Evolutionary conservation across 192 early-diverging fungal genomes (phyloP).

Genomic region (Coemansia sp.): DNA sequence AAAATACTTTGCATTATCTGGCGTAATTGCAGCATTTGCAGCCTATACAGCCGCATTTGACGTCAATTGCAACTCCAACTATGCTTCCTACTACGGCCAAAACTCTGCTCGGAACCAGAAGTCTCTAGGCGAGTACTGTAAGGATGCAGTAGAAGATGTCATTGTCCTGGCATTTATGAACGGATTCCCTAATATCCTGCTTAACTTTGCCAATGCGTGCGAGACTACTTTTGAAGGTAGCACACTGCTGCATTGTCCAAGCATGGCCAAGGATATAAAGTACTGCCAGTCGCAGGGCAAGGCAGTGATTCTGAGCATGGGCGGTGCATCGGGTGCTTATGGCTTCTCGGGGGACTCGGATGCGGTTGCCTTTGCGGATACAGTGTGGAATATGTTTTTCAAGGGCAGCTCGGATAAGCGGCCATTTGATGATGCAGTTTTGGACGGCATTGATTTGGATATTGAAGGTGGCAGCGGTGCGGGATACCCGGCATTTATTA

Average conservation of each 20-base stretch:
- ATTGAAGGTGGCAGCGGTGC: conserved; percentile 51
- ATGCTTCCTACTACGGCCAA: conserved; percentile 52
- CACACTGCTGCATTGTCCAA: conserved; percentile 57
- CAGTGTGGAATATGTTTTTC: conserved; percentile 60
- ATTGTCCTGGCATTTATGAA: conserved; percentile 64
- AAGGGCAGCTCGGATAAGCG: conserved; percentile 57
- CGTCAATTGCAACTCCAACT: conserved; percentile 46
- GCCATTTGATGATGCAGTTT: conserved; percentile 58
- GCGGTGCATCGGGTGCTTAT: conserved; percentile 62
- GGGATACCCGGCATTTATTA: conserved; percentile 55
- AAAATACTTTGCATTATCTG: background rate
- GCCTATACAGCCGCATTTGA: conserved; percentile 26
- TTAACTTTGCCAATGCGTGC: conserved; percentile 66
- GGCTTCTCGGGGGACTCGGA: conserved; percentile 52
- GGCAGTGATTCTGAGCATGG: conserved; percentile 61
- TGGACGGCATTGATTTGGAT: conserved; percentile 66
- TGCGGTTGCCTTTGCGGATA: conserved; percentile 54
- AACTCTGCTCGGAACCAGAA: conserved; percentile 52
- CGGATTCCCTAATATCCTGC: conserved; percentile 54
- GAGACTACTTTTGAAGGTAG: conserved; percentile 58
- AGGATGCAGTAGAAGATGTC: conserved; percentile 59
- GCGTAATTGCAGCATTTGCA: background rate
- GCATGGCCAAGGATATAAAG: conserved; percentile 61
- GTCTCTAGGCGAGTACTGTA: conserved; percentile 57
- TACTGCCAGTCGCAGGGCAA: conserved; percentile 68